Base-by-base conservation (phyloP, 306 rosid genomes). In the Oxytropis ochrocephala region DNA sequence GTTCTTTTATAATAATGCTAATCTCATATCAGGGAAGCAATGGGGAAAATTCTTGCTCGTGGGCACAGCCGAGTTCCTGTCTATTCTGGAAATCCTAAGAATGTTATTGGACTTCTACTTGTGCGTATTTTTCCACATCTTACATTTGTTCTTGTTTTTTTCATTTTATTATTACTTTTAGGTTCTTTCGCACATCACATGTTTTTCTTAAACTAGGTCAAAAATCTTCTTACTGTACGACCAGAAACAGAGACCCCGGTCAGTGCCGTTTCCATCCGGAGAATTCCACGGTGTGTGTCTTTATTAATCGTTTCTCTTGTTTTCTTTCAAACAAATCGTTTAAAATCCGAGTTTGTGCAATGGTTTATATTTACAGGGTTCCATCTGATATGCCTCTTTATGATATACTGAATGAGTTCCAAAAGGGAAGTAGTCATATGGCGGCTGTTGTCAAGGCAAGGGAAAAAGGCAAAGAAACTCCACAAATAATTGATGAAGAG, bases 41-140 rank as follows among this genome's bases (percentile, higher is more conserved):
- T 91, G 96, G 97, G 96, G 21, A 95, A 91, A 91, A 41, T 95
- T 80, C 91, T 95, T 64, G 99, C 97, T 38, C 95, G 99, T 0
- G 99, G 99, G 59, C 99, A 95, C 75, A 95, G 99, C 77, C 85
- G 99, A 54, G 96, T 95, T 84, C 99, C 99, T 62, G 97, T 95
- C 46, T 95, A 91, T 79, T 89, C 99, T 70, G 99, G 97, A 65
- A 89, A 89, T 76, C 91, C 92, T 32, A 95, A 75, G 81, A 95
- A 95, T 81, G 42, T 95, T 46, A 95, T 95, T 16, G 99, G 99
- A 55, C 97, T 95, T 79, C 87, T 95, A 48, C 85, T 95, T 85
- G 99, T 87, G 56, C 48, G 90, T 79, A 38, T 56, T 69, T 52
- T 24, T 41, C 57, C 68, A 66, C 18, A 18, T 73, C 63, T 64